phyloP scores from a whole-genome alignment of 2,329 filamentous ascomycete genomes.

The Trichoderma sp. region DNA sequence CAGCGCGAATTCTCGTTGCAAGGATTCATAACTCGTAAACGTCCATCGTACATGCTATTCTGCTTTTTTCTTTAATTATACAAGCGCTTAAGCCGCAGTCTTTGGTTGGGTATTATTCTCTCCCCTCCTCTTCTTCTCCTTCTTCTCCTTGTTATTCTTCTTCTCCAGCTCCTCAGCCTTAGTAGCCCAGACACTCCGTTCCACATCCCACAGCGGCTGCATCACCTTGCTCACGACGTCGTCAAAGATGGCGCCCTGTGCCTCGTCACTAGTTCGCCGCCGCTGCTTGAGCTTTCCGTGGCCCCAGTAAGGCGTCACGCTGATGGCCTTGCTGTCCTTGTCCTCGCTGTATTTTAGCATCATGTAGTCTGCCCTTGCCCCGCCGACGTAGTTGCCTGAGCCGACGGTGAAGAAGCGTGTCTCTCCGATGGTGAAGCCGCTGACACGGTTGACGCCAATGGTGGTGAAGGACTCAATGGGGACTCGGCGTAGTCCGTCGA shows the following conservation, averaged over 20 bases:
- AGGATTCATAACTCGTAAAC: background rate
- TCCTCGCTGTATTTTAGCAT: slow-evolving; percentile 13
- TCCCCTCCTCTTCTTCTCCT: background rate
- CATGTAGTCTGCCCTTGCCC: slow-evolving; percentile 13
- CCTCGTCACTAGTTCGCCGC: slow-evolving; percentile 35
- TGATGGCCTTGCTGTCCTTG: background rate
- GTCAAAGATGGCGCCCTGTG: slow-evolving; percentile 2
- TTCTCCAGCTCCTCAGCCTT: slow-evolving; percentile 11
- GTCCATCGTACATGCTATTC: background rate
- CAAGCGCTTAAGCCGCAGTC: background rate
- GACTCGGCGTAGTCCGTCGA: slow-evolving; percentile 26
- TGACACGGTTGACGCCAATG: background rate
- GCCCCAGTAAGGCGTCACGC: slow-evolving; percentile 8
- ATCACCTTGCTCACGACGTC: slow-evolving; percentile 57
- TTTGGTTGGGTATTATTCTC: background rate
- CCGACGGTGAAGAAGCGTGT: slow-evolving; percentile 28
- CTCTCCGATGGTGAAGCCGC: slow-evolving; percentile 10
- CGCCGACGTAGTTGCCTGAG: slow-evolving; percentile 26
- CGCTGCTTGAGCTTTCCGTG: slow-evolving; percentile 36
- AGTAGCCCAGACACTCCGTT: slow-evolving; percentile 65
- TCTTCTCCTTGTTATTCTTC: background rate
- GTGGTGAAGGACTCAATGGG: slow-evolving; percentile 29
- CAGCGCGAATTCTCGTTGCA: background rate
- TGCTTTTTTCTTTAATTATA: background rate
- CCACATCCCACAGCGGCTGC: slow-evolving; percentile 58